A percentile compares a stretch with the other conserved stretches of the same genome.
Evolutionary conservation across 495 filamentous ascomycete species (phyloP).

Genomic region (Echria macrotheca): DNA sequence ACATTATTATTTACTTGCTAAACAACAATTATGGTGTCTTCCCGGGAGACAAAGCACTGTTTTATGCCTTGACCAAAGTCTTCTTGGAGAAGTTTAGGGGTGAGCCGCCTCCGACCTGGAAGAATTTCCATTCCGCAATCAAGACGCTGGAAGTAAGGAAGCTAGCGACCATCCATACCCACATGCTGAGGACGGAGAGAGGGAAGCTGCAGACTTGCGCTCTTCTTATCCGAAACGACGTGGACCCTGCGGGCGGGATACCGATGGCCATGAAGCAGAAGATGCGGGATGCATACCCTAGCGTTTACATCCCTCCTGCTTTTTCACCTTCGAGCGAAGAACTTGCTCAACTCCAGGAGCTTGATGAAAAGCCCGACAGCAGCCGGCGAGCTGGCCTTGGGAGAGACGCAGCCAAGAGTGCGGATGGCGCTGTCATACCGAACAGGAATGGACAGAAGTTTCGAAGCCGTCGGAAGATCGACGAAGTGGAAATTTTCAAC

Average conservation of each 20-base stretch:
- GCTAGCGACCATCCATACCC: constrained; percentile 22
- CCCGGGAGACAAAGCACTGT: constrained; percentile 66
- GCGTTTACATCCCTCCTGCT: constrained; percentile 37
- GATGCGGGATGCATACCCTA: constrained; percentile 38
- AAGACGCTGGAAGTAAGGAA: constrained; percentile 22
- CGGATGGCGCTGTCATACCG: constrained; percentile 15
- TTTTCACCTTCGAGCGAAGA: constrained; percentile 39
- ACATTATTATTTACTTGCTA: constrained; percentile 65
- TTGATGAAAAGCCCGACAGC: constrained; percentile 13
- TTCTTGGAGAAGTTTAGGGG: constrained; percentile 41
- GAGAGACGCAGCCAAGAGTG: background rate
- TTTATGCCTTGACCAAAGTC: constrained; percentile 65
- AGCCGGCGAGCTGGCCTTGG: background rate
- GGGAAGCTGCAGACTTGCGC: constrained; percentile 19
- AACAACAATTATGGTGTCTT: constrained; percentile 66
- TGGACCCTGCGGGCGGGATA: constrained; percentile 19
- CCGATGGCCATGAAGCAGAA: constrained; percentile 30
- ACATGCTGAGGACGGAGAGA: constrained; percentile 25
- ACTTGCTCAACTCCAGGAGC: constrained; percentile 21
- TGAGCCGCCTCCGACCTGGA: constrained; percentile 28
- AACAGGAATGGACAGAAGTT: constrained; percentile 27
- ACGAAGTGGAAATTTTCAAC: constrained; percentile 31
- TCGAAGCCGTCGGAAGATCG: constrained; percentile 26
- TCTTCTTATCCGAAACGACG: constrained; percentile 23
- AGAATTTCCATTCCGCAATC: constrained; percentile 46